phyloP scores from a whole-genome alignment of 345 rosid species.

The Citrus unshiu region DNA sequence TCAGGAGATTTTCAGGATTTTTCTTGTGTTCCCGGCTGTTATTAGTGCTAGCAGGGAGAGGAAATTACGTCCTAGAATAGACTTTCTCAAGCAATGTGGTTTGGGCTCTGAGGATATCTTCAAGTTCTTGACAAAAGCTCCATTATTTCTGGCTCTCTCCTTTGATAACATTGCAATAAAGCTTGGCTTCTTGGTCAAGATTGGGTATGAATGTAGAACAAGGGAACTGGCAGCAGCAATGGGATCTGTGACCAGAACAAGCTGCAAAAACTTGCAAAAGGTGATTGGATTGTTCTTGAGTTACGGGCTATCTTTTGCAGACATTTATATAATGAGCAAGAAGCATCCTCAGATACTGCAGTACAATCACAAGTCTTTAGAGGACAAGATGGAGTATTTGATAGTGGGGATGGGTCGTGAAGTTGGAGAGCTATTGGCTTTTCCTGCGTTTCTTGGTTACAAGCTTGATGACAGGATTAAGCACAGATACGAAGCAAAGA shows the following conservation, averaged over 20 bases:
- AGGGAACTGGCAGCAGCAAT: slow-evolving; percentile 60
- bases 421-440: slow-evolving; percentile 61
- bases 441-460: slow-evolving; percentile 84
- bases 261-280: slow-evolving; percentile 71
- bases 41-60: slow-evolving; percentile 65
- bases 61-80: slow-evolving; percentile 59
- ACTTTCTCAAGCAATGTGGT: slow-evolving; percentile 67
- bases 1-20: slow-evolving; percentile 57
- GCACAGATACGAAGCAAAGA: slow-evolving; percentile 59
- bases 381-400: slow-evolving; percentile 73
- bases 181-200: slow-evolving; percentile 65
- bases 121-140: slow-evolving; percentile 74
- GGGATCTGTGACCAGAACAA: slow-evolving; percentile 77
- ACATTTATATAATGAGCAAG: slow-evolving; percentile 65
- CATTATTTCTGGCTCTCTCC: slow-evolving; percentile 63
- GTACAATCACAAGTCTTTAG: slow-evolving; percentile 49
- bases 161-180: slow-evolving; percentile 48
- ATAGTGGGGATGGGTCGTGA: slow-evolving; percentile 71
- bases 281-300: slow-evolving; percentile 60
- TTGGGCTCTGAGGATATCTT: slow-evolving; percentile 54
- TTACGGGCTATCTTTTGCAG: slow-evolving; percentile 52
- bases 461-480: slow-evolving; percentile 79
- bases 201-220: slow-evolving; percentile 53
- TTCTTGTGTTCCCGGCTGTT: slow-evolving; percentile 60
- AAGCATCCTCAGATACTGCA: slow-evolving; percentile 80